Evolutionary conservation across 228 moss, liverwort and hornwort species (phyloP), one percentile per base, ranked within the genome.

Genomic region (Sphagnum fallax): DNA sequence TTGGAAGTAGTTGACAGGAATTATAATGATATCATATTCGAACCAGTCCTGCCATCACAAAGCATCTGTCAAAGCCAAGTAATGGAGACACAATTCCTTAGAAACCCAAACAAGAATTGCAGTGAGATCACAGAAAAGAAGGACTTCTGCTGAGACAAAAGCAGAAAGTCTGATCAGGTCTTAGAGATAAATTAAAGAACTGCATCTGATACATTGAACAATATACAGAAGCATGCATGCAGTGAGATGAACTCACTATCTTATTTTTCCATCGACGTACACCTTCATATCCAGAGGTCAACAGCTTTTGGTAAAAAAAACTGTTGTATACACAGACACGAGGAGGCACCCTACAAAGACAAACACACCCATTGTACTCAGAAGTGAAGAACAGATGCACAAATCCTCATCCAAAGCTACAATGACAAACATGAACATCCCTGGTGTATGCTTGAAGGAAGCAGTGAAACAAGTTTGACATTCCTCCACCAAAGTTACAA

Each of bases 271-370:
- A 63, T 32, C 63, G 16, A 10, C 32, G 47, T 48, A 63, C 63
- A 47, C 63, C 63, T 15, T 63, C 63, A 63, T 63, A 63, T 63
- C 63, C 63, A 63, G 16, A 63, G 5, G 63, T 63, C 63, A 63
- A 5, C 63, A 63, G 47, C 32, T 63, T 63, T 9, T 63, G 47
- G 9, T 6, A 63, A 32, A 63, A 63, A 47, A 63, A 63, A 32
- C 63, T 63, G 9, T 32, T 63, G 63, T 63, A 63, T 10, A 9
- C 63, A 48, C 63, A 63, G 6, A 63, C 16, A 16, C 47, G 63
- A 63, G 63, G 47, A 63, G 32, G 47, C 16, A 63, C 63, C 63
- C 63, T 63, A 47, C 47, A 63, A 63, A 55, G 32, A 8, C 55
- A 55, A 55, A 12, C 55, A 55, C 55, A 55, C 3, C 55, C 55